Conservation (phyloP, 768 basidiomycete species). For the Boletus subparvulus region DNA sequence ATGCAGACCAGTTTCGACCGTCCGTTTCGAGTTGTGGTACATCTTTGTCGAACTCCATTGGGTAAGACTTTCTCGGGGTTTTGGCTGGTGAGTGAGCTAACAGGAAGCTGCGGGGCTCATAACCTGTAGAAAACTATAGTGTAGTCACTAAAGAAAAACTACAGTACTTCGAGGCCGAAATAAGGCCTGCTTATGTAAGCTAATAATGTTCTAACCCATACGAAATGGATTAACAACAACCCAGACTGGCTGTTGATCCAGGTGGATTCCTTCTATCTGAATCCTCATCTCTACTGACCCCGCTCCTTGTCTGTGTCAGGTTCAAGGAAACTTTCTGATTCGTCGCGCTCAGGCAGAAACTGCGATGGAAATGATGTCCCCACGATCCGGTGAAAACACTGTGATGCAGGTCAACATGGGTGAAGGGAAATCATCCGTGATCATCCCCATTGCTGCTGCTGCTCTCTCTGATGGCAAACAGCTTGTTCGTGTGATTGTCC, state of each 20-base stretch:
- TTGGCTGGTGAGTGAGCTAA: too few relatives aligned
- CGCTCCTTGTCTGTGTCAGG: constrained; percentile 25
- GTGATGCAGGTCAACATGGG: constrained; percentile 54
- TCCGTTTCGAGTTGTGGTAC: too few relatives aligned
- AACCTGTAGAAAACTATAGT: too few relatives aligned
- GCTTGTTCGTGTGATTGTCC: constrained; percentile 45
- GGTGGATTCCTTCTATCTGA: background rate
- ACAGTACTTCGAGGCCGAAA: too few relatives aligned
- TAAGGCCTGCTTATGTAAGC: too few relatives aligned
- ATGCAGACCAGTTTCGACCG: too few relatives aligned
- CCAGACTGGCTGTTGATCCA: background rate
- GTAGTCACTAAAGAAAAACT: too few relatives aligned
- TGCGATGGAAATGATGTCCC: constrained; percentile 45
- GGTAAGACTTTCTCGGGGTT: too few relatives aligned
- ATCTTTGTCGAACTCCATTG: too few relatives aligned
- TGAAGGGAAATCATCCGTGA: constrained; percentile 48
- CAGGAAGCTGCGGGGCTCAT: too few relatives aligned
- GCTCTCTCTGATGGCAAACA: constrained; percentile 40
- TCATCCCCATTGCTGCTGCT: constrained; percentile 44
- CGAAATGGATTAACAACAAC: too few relatives aligned
- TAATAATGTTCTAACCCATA: too few relatives aligned
- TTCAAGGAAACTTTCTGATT: background rate
- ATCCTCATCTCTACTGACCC: constrained; percentile 4
- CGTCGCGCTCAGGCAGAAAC: constrained; percentile 15
- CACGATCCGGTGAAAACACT: constrained; percentile 34